phyloP scores from a whole-genome alignment of 164 flowering plant genomes.

The Kalanchoe fedtschenkoi region DNA sequence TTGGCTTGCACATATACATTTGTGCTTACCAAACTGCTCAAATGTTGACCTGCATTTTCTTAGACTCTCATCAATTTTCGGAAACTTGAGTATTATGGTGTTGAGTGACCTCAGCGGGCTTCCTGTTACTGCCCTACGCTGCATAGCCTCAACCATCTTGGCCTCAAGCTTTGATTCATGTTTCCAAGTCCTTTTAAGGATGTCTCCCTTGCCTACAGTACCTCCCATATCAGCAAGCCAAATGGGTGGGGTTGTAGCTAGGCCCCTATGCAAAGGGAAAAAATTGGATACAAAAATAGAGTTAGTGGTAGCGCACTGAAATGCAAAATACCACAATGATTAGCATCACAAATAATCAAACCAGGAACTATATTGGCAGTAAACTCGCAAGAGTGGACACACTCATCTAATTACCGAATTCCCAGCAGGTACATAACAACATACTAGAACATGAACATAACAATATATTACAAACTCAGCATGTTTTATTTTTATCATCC shows the following conservation, averaged over 20 bases:
- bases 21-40: conserved; percentile 60
- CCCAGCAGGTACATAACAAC: too few relatives aligned
- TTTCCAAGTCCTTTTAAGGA: conserved; percentile 23
- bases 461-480: too few relatives aligned
- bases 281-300: background rate
- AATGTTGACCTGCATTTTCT: conserved; percentile 66
- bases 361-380: too few relatives aligned
- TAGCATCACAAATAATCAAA: too few relatives aligned
- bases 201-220: conserved; percentile 33
- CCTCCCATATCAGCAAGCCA: conserved; percentile 49
- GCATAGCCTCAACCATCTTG: conserved; percentile 76
- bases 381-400: too few relatives aligned
- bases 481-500: too few relatives aligned
- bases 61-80: conserved; percentile 78
- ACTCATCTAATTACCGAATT: too few relatives aligned
- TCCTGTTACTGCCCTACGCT: conserved; percentile 51
- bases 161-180: conserved; percentile 83
- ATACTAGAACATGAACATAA: too few relatives aligned
- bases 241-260: background rate
- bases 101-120: conserved; percentile 73
- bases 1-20: background rate
- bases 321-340: too few relatives aligned
- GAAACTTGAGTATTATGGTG: conserved; percentile 72
- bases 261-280: background rate
- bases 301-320: too few relatives aligned